phyloP scores from a whole-genome alignment of 2,329 filamentous ascomycete genomes.

The Xylariales sp. region DNA sequence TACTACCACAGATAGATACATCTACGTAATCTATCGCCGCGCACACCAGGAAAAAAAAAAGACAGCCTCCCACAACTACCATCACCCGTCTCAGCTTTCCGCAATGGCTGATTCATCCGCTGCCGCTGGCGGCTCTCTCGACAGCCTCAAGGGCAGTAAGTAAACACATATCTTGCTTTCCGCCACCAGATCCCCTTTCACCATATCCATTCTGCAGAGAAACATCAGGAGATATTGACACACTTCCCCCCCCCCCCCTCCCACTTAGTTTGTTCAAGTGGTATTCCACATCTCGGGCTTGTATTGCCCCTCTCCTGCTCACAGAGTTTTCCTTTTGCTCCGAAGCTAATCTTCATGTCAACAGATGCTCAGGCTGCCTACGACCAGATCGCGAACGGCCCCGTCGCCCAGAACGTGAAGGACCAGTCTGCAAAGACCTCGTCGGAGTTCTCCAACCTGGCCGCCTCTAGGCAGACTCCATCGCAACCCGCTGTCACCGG shows the following conservation, averaged over 20 bases:
- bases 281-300: no score
- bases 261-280: no score
- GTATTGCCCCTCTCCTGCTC: no score
- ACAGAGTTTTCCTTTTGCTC: no score
- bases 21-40: background rate
- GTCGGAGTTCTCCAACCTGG: slow-evolving; percentile 53
- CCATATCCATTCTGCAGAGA: no score
- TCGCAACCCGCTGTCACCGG: slow-evolving; percentile 50
- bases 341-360: slow-evolving; percentile 5
- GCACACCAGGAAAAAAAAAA: background rate
- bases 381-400: slow-evolving; percentile 44
- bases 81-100: slow-evolving; percentile 2
- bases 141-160: slow-evolving; percentile 48
- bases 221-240: no score
- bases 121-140: slow-evolving; percentile 43
- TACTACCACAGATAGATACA: background rate
- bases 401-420: slow-evolving; percentile 55
- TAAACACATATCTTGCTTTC: no score
- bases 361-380: slow-evolving; percentile 46
- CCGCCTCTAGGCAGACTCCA: slow-evolving; percentile 52
- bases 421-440: slow-evolving; percentile 51
- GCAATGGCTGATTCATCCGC: slow-evolving; percentile 39
- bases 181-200: no score
- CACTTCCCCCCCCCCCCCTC: no score
- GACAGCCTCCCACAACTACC: background rate